These are phyloP conservation scores for sweet orange (Citrus sinensis) DNA, from an alignment of 345 rosid genomes.

Conservation along the genomic window DNA sequence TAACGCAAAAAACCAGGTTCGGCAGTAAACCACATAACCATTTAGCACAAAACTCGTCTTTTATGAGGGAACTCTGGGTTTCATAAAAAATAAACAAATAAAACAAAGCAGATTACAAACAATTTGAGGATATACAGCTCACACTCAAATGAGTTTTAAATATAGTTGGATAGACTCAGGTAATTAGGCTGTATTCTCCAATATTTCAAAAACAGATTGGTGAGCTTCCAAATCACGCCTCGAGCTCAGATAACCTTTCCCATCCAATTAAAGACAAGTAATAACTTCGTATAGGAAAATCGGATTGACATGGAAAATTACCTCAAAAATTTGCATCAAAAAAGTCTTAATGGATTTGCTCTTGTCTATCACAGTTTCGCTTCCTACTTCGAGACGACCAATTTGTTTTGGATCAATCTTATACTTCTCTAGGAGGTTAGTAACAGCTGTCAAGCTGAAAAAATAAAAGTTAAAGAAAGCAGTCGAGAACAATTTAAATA, in stretches of 20 bases:
- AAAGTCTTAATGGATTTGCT: conserved; percentile 99
- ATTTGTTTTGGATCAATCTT: conserved; percentile 87
- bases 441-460: conserved; percentile 82
- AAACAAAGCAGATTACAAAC: background rate
- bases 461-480: background rate
- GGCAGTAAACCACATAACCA: background rate
- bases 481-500: conserved; percentile 2
- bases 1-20: background rate
- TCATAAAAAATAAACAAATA: too few relatives aligned
- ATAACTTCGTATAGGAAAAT: background rate
- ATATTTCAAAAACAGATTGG: background rate
- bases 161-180: background rate
- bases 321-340: conserved; percentile 99
- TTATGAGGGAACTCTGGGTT: background rate
- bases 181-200: background rate
- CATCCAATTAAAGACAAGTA: background rate
- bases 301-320: conserved; percentile 21
- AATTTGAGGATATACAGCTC: background rate
- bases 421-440: conserved; percentile 88
- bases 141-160: background rate
- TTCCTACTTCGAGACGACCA: conserved; percentile 98
- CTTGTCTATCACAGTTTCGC: conserved; percentile 99
- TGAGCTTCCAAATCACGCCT: background rate
- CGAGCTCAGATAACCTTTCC: background rate
- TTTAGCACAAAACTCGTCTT: background rate